Evolutionary conservation across 805 yeast species (phyloP).

Genomic region (Starmerella cellae): DNA sequence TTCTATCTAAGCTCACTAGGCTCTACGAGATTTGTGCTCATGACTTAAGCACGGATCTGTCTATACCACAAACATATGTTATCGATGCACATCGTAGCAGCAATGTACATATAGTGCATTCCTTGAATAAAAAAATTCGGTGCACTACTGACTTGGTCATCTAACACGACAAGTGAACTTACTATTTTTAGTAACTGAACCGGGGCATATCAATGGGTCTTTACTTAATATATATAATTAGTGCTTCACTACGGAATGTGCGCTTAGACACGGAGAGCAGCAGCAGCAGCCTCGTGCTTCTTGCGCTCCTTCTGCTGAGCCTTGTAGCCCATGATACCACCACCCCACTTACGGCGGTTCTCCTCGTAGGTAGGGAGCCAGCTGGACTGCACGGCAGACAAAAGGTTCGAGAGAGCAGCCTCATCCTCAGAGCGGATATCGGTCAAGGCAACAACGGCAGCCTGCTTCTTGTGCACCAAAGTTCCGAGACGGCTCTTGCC

Average conservation of each 20-base stretch:
- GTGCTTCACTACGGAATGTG: neutral
- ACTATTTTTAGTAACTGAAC: too few relatives aligned
- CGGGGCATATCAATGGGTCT: too few relatives aligned
- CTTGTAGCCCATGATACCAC: slow-evolving; percentile 95
- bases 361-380: slow-evolving; percentile 90
- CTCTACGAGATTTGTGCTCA: too few relatives aligned
- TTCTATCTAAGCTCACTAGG: too few relatives aligned
- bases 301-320: slow-evolving; percentile 74
- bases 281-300: slow-evolving; percentile 45
- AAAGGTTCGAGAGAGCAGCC: slow-evolving; percentile 82
- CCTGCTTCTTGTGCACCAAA: slow-evolving; percentile 92
- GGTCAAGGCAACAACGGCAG: slow-evolving; percentile 93
- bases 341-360: slow-evolving; percentile 98
- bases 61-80: too few relatives aligned
- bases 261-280: slow-evolving; percentile 28
- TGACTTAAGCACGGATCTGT: too few relatives aligned
- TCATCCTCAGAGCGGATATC: slow-evolving; percentile 92
- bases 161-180: too few relatives aligned
- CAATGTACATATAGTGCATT: too few relatives aligned
- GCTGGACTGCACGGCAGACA: slow-evolving; percentile 88
- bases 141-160: too few relatives aligned
- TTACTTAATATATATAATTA: too few relatives aligned
- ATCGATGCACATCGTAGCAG: too few relatives aligned
- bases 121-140: too few relatives aligned
- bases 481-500: slow-evolving; percentile 99